These are phyloP conservation scores for Penicillium simplicissimum DNA, from an alignment of 495 filamentous ascomycete species.

Conservation along the genomic window DNA sequence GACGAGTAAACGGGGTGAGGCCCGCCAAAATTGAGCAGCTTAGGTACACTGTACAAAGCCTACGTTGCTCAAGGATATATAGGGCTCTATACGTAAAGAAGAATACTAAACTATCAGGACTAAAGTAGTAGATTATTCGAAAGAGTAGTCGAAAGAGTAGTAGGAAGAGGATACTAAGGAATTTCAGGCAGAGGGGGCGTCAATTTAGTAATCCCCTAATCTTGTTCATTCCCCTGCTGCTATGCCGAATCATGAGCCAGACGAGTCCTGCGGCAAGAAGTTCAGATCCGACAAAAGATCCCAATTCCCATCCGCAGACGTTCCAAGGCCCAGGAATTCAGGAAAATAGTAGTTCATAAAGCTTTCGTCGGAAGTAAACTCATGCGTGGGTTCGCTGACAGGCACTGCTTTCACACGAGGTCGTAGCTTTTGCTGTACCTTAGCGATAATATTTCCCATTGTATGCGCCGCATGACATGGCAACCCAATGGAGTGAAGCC, in stretches of 20 bases:
- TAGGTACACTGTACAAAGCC: no score
- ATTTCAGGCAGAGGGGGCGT: no score
- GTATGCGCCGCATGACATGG: constrained; percentile 49
- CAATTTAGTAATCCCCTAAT: no score
- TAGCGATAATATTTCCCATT: constrained; percentile 40
- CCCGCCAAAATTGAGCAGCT: no score
- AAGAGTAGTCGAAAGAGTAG: no score
- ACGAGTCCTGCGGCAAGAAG: constrained; percentile 26
- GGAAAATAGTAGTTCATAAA: constrained; percentile 34
- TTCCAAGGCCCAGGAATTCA: constrained; percentile 31
- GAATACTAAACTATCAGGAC: no score
- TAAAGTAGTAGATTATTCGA: no score
- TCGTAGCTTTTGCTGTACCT: constrained; percentile 27
- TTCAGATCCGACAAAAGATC: constrained; percentile 26
- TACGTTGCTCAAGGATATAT: no score
- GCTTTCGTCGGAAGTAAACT: constrained; percentile 16
- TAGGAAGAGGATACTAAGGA: no score
- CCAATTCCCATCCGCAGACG: constrained; percentile 30
- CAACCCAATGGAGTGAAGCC: constrained; percentile 46
- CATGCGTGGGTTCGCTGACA: constrained; percentile 12
- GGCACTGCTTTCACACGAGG: constrained; percentile 17
- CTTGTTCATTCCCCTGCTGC: no score
- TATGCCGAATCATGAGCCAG: constrained; percentile 11
- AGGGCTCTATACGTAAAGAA: no score
- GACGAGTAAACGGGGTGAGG: no score